Evolutionary conservation across 2,329 filamentous ascomycete genomes (phyloP), one percentile per base, ranked within the genome.

Genomic region (Blastomyces percursus): DNA sequence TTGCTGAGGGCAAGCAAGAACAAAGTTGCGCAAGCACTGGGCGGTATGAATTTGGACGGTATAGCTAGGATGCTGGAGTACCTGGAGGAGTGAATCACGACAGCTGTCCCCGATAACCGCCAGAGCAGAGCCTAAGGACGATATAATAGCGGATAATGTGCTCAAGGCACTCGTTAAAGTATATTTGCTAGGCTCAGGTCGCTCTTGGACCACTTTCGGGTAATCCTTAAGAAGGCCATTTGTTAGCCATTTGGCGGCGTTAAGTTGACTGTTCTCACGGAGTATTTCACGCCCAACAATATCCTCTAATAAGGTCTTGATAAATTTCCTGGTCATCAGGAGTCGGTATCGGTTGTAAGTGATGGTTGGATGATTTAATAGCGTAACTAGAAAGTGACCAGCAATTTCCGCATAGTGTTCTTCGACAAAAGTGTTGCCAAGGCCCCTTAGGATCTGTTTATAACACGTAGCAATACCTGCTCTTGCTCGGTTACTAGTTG

Each of bases 191-290:
- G 94, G 94, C 73, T 97, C 93, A 1, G 88, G 85, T 50, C 89
- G 85, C 73, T 97, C 93, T 69, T 92, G 90, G 57, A 96, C 77
- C 5, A 88, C 87, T 73, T 96, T 91, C 0, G 94, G 93, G 68
- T 96, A 97, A 72, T 97, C 94, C 73, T 96, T 97, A 58, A 99
- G 81, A 55, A 96, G 82, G 63, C 91, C 87, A 72, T 96, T 96
- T 71, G 96, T 85, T 61, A 99, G 77, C 65, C 85, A 84, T 69
- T 86, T 90, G 7, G 91, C 90, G 35, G 90, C 91, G 68, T 88
- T 86, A 64, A 93, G 80, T 71, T 96, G 93, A 8, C 91, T 92
- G 16, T 89, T 90, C 74, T 99, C 93, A 14, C 91, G 91, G 1
- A 99, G 81, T 68, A 96, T 88, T 67, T 87, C 85, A 63, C 83